Base-by-base conservation (phyloP, 2,329 filamentous ascomycete species). In the Phoma sp. region DNA sequence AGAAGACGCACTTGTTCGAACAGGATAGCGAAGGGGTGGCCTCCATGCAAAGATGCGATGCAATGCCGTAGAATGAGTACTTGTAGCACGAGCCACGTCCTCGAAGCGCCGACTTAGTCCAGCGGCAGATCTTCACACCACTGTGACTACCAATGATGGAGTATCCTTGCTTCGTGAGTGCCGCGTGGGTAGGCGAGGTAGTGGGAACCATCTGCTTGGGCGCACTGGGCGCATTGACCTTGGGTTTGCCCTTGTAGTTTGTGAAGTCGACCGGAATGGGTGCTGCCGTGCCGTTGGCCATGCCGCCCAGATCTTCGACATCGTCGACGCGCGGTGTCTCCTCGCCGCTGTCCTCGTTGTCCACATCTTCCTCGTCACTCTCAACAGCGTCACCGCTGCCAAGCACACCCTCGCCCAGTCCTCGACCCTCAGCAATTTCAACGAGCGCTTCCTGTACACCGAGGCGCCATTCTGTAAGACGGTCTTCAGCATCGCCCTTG, bases 1-100 rank as follows among this genome's bases (percentile, higher is more conserved):
- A 99, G 76, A 98, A 99, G 62, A 99, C 92, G 75, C 95, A 98
- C 75, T 99, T 98, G 80, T 98, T 98, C 59, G 90, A 95, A 81
- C 93, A 99, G 9, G 92, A 96, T 4, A 99, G 84, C 0, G 93
- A 96, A 0, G 93, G 93, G 0, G 93, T 98, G 2, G 93, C 93
- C 77, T 99, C 93, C 95, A 99, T 99, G 76, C 93, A 99, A 57
- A 96, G 89, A 71, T 99, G 95, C 0, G 93, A 97, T 61, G 90
- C 86, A 74, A 99, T 99, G 42, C 93, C 93, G 75, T 99, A 99
- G 75, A 99, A 96, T 0, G 91, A 96, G 76, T 87, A 97, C 72
- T 99, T 98, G 83, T 99, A 99, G 80, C 93, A 99, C 20, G 91
- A 96, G 4, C 93, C 95, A 33, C 93, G 88, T 11, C 93, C 93